A percentile compares a stretch with the other conserved stretches of the same genome.
Evolutionary conservation across 164 flowering plant genomes (phyloP).

Genomic region (Pachysandra terminalis): DNA sequence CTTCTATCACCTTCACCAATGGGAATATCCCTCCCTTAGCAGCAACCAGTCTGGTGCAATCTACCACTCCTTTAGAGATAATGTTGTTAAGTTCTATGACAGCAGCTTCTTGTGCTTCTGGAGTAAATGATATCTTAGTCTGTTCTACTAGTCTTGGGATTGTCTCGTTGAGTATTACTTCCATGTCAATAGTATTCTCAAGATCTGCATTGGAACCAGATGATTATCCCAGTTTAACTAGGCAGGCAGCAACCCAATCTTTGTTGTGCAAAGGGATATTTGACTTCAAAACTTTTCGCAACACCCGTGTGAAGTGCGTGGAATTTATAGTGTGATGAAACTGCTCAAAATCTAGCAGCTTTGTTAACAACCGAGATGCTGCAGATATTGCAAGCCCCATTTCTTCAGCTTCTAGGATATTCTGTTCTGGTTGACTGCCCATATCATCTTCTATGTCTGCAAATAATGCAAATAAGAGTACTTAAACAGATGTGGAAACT

Average conservation of each 20-base stretch:
- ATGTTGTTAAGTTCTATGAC: constrained; percentile 67
- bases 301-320: constrained; percentile 33
- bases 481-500: not conserved
- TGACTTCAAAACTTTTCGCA: constrained; percentile 52
- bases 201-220: constrained; percentile 26
- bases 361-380: constrained; percentile 63
- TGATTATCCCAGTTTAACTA: constrained; percentile 51
- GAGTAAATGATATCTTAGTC: constrained; percentile 39
- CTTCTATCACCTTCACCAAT: constrained; percentile 63
- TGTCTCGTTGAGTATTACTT: constrained; percentile 63
- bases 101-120: constrained; percentile 63
- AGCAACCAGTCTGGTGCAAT: constrained; percentile 51
- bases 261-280: constrained; percentile 57
- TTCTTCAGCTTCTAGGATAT: constrained; percentile 61
- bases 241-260: constrained; percentile 77
- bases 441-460: constrained; percentile 37
- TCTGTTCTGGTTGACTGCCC: constrained; percentile 37
- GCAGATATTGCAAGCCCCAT: constrained; percentile 66
- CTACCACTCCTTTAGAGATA: constrained; percentile 55
- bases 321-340: constrained; percentile 39
- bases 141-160: constrained; percentile 71
- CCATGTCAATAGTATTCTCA: constrained; percentile 52
- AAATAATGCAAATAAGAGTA: not conserved
- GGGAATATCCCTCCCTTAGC: constrained; percentile 63
- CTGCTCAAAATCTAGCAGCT: constrained; percentile 47